Evolutionary conservation across 2,329 filamentous ascomycete species (phyloP).

Genomic region (Talaromyces sp.): DNA sequence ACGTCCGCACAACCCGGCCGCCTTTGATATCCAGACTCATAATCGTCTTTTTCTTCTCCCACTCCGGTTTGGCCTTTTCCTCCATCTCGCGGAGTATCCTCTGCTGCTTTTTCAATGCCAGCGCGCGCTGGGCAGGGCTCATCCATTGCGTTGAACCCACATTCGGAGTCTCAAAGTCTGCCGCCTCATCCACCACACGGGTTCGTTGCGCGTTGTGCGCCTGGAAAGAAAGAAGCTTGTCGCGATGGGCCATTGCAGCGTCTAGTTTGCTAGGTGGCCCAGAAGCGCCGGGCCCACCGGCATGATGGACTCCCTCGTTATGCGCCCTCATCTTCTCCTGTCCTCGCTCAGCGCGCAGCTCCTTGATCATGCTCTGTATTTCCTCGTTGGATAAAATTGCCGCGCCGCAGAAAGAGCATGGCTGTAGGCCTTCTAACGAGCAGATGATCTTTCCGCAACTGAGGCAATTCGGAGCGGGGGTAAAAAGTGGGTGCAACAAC

Average conservation of each 20-base stretch:
- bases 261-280: constrained; percentile 52
- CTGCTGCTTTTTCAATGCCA: constrained; percentile 80
- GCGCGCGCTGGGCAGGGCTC: constrained; percentile 72
- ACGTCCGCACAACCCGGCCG: constrained; percentile 64
- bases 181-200: constrained; percentile 79
- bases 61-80: constrained; percentile 78
- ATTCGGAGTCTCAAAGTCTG: constrained; percentile 62
- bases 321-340: constrained; percentile 80
- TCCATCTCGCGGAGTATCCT: constrained; percentile 78
- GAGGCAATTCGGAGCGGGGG: constrained; percentile 88
- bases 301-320: constrained; percentile 48
- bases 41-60: constrained; percentile 80
- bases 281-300: constrained; percentile 25
- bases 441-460: constrained; percentile 94
- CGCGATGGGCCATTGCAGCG: constrained; percentile 71
- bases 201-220: constrained; percentile 80
- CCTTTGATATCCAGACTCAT: constrained; percentile 78
- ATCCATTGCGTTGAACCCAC: constrained; percentile 73
- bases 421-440: constrained; percentile 86
- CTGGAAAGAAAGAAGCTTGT: constrained; percentile 76
- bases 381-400: constrained; percentile 68
- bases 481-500: constrained; percentile 77
- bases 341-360: constrained; percentile 79
- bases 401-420: constrained; percentile 82
- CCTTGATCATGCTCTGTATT: constrained; percentile 77